Evolutionary conservation across 805 yeast genomes (phyloP).

Genomic region (Saccharomycopsis oosterbeekiorum): DNA sequence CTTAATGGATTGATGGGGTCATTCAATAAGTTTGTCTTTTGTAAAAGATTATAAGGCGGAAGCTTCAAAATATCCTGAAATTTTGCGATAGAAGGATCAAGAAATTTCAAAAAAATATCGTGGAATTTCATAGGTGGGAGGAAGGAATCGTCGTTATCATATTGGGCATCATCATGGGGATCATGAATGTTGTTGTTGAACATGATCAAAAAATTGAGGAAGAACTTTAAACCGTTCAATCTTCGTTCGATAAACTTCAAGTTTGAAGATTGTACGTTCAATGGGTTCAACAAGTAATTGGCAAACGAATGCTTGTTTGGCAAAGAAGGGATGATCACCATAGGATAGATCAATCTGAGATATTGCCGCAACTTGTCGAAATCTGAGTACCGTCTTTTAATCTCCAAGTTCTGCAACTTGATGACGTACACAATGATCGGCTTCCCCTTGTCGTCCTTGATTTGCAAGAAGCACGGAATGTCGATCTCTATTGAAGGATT

Average conservation of each 20-base stretch:
- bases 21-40: slow-evolving; percentile 13
- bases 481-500: slow-evolving; percentile 8
- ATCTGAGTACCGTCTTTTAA: slow-evolving; percentile 81
- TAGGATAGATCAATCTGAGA: slow-evolving; percentile 66
- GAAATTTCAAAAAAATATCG: slow-evolving; percentile 15
- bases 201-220: slow-evolving; percentile 50
- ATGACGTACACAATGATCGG: slow-evolving; percentile 74
- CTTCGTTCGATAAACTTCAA: slow-evolving; percentile 51
- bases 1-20: slow-evolving; percentile 18
- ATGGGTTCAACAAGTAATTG: slow-evolving; percentile 34
- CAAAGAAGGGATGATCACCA: slow-evolving; percentile 82
- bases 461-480: slow-evolving; percentile 51
- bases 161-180: not conserved
- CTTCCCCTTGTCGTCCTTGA: slow-evolving; percentile 52
- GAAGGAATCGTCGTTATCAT: not conserved
- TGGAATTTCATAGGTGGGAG: slow-evolving; percentile 10
- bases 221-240: slow-evolving; percentile 62
- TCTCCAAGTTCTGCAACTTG: slow-evolving; percentile 39
- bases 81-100: slow-evolving; percentile 14
- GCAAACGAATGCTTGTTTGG: slow-evolving; percentile 75
- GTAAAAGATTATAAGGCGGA: slow-evolving; percentile 14
- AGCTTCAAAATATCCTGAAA: slow-evolving; percentile 13
- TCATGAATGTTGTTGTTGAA: slow-evolving; percentile 1
- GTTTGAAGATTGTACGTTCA: slow-evolving; percentile 33
- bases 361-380: slow-evolving; percentile 73